phyloP scores from a whole-genome alignment of 2,329 filamentous ascomycete genomes.

The Thelonectria blattea region DNA sequence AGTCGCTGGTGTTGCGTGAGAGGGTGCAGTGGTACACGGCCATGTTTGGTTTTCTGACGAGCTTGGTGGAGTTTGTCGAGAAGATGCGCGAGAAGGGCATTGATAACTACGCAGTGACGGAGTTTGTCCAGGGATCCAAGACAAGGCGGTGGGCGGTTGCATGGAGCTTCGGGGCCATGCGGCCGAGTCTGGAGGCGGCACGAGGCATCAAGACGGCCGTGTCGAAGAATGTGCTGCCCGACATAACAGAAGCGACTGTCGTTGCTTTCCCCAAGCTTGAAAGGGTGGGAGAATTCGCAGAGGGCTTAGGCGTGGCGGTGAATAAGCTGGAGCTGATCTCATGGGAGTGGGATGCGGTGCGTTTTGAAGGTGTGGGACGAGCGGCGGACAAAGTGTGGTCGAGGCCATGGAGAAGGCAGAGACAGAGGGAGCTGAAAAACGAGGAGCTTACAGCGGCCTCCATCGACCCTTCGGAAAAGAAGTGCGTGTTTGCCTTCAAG shows the following conservation, averaged over 20 bases:
- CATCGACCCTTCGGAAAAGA: conserved; percentile 30
- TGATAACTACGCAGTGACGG: conserved; percentile 81
- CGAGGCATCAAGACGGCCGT: conserved; percentile 50
- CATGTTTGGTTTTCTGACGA: conserved; percentile 85
- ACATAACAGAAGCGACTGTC: conserved; percentile 47
- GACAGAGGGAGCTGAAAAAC: conserved; percentile 56
- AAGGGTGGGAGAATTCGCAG: conserved; percentile 47
- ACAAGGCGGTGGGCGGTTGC: conserved; percentile 87
- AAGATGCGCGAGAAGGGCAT: conserved; percentile 63
- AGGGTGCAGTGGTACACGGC: conserved; percentile 86
- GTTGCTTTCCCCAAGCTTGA: conserved; percentile 53
- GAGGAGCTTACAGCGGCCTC: conserved; percentile 34
- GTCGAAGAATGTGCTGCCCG: conserved; percentile 53
- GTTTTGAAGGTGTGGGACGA: conserved; percentile 64
- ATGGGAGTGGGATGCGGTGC: conserved; percentile 68
- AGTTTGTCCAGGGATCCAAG: conserved; percentile 77
- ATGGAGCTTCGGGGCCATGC: conserved; percentile 78
- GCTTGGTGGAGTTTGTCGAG: conserved; percentile 67
- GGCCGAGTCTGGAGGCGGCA: conserved; percentile 61
- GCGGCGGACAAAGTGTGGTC: conserved; percentile 79
- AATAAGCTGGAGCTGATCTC: conserved; percentile 60
- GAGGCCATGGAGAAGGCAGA: conserved; percentile 71
- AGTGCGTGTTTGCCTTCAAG: conserved; percentile 63
- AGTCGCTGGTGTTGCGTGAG: conserved; percentile 65
- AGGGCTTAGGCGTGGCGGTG: conserved; percentile 53